phyloP scores from a whole-genome alignment of 768 basidiomycete species.

The Lactarius hengduanensis region DNA sequence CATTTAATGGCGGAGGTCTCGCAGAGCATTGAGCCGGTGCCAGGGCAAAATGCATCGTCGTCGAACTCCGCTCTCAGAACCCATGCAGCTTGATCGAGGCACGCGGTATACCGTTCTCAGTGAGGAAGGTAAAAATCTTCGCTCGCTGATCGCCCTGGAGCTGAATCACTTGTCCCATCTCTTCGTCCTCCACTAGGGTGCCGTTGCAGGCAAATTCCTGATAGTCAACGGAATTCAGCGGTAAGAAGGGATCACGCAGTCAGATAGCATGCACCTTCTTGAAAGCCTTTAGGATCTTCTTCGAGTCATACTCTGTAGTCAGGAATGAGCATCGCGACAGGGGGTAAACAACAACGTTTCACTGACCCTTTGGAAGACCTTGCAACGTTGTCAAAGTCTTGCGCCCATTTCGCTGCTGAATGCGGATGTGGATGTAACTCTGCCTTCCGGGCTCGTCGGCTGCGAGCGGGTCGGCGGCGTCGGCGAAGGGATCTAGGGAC shows the following conservation, averaged over 20 bases:
- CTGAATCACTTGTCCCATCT: conserved; percentile 96
- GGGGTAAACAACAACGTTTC: conserved; percentile 16
- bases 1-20: conserved; percentile 18
- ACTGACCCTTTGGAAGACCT: conserved; percentile 84
- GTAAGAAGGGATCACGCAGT: background rate
- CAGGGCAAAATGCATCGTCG: conserved; percentile 12
- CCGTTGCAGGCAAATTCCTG: conserved; percentile 99
- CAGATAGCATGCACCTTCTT: conserved; percentile 70
- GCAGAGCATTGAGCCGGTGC: conserved; percentile 16
- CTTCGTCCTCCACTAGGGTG: conserved; percentile 91
- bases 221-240: conserved; percentile 21
- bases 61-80: conserved; percentile 50
- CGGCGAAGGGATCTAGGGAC: conserved; percentile 87
- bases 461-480: conserved; percentile 82
- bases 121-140: conserved; percentile 88
- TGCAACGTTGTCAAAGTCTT: conserved; percentile 98
- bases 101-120: conserved; percentile 76
- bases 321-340: conserved; percentile 23
- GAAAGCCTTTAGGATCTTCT: conserved; percentile 98
- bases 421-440: conserved; percentile 92
- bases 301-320: conserved; percentile 83
- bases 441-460: conserved; percentile 73
- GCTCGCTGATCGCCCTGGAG: conserved; percentile 96
- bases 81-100: conserved; percentile 84
- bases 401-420: conserved; percentile 98